Percentiles rank a stretch among this genome's conserved stretches.
Conservation (phyloP, 2,329 filamentous ascomycete genomes). For the Nakataea oryzae region DNA sequence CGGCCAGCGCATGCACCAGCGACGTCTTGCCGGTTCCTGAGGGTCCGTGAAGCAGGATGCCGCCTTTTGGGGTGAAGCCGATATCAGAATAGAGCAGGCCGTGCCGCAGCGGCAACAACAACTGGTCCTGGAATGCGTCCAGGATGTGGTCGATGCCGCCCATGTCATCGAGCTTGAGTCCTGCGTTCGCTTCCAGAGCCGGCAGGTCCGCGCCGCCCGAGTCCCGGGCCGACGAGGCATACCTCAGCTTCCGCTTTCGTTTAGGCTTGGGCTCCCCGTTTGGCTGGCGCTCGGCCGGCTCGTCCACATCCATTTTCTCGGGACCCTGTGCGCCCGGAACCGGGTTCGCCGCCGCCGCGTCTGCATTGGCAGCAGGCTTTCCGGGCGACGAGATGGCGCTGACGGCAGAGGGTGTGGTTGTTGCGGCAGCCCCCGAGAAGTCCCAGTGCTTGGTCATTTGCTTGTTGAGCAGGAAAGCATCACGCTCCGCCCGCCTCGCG, state of each 20-base stretch:
- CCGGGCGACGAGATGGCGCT: background rate
- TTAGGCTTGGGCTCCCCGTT: conserved; percentile 60
- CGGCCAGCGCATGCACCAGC: conserved; percentile 70
- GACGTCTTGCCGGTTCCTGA: conserved; percentile 82
- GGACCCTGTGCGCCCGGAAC: background rate
- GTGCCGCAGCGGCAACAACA: conserved; percentile 62
- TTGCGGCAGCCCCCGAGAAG: conserved; percentile 10
- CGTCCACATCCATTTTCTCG: background rate
- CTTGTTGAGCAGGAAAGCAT: conserved; percentile 25
- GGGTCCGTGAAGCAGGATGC: conserved; percentile 71
- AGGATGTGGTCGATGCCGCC: conserved; percentile 69
- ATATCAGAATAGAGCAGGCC: conserved; percentile 56
- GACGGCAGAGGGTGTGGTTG: background rate
- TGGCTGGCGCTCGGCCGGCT: conserved; percentile 36
- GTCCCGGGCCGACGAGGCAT: background rate
- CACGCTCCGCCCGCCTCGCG: conserved; percentile 6
- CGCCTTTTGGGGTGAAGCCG: conserved; percentile 59
- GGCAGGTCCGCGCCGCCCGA: background rate
- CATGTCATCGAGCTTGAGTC: conserved; percentile 59
- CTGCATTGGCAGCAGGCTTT: background rate
- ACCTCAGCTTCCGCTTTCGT: conserved; percentile 42
- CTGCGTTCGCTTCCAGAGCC: conserved; percentile 29
- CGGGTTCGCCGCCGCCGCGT: background rate
- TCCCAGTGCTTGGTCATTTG: conserved; percentile 30
- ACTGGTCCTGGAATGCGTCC: conserved; percentile 55